Base-by-base conservation (phyloP, 495 filamentous ascomycete genomes). In the Penicilliopsis zonata region DNA sequence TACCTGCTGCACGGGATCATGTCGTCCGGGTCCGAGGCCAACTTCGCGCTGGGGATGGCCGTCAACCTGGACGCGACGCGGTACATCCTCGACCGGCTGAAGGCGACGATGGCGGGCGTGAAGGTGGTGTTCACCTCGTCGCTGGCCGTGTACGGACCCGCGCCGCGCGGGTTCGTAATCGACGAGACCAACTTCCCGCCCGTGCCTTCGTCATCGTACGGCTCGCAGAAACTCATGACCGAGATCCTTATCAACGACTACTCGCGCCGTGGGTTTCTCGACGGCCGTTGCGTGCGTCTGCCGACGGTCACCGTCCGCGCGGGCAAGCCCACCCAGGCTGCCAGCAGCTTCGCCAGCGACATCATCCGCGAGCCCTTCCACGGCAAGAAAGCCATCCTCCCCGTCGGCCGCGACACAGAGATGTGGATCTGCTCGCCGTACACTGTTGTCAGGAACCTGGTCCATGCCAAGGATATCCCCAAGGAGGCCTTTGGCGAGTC, bases 1-100 rank as follows among this genome's bases (percentile, higher is more conserved):
- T 87, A 81, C 59, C 50, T 86, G 33, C 74, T 92, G 43, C 84
- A 92, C 54, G 84, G 84, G 28, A 84, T 92, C 56, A 87, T 88
- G 83, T 84, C 78, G 21, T 70, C 74, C 13, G 79, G 77, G 28
- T 65, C 75, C 12, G 84, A 92, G 49, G 74, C 74, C 15, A 68
- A 88, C 49, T 76, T 82, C 44, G 79, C 84, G 28, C 63, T 82
- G 9, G 82, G 80, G 2, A 64, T 83, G 32, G 52, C 52, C 24
- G 80, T 86, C 31, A 92, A 92, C 50, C 62, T 92, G 20, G 71
- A 86, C 52, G 68, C 77, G n/a, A 74, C 74, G 2, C 62, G 75
- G 10, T 55, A 58, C 18, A 60, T 88, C 26, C 59, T 86, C 18
- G 70, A 83, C 30, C 54, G 61, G 18, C 63, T 86, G 4, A 69